Percentiles rank a stretch among this genome's conserved stretches.
Evolutionary conservation across 257 asterid genomes (phyloP).

Genomic region (Buddleja alternifolia): DNA sequence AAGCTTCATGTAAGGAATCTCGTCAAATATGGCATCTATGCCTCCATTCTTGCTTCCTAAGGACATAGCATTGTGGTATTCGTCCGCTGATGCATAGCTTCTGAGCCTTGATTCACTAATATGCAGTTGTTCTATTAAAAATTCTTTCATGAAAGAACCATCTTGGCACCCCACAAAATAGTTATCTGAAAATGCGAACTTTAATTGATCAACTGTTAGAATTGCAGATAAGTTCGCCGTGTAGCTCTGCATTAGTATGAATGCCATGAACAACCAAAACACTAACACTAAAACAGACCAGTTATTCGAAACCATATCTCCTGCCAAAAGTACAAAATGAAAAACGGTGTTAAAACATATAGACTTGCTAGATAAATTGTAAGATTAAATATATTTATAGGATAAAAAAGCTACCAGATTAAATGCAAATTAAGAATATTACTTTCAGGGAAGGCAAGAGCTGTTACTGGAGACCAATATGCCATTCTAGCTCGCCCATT

Average conservation of each 20-base stretch:
- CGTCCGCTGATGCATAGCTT: slow-evolving; percentile 35
- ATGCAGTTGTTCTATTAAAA: slow-evolving; percentile 34
- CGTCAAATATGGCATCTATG: slow-evolving; percentile 58
- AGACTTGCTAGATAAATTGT: no score
- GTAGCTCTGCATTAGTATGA: slow-evolving; percentile 63
- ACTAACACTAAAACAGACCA: slow-evolving; percentile 56
- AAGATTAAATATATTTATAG: no score
- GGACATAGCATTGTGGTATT: slow-evolving; percentile 41
- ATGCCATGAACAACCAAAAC: slow-evolving; percentile 57
- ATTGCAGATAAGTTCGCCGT: slow-evolving; percentile 64
- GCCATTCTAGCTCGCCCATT: no score
- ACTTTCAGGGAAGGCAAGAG: no score
- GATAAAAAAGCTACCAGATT: no score
- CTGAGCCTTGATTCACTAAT: slow-evolving; percentile 40
- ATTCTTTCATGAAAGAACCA: slow-evolving; percentile 51
- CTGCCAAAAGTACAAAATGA: slow-evolving; percentile 33
- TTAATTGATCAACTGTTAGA: slow-evolving; percentile 55
- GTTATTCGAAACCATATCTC: slow-evolving; percentile 53
- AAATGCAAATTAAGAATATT: no score
- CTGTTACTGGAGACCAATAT: no score
- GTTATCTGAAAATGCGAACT: slow-evolving; percentile 42
- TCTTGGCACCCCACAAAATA: slow-evolving; percentile 45
- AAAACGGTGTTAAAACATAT: neutral
- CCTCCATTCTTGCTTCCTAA: slow-evolving; percentile 55
- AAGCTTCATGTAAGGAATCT: slow-evolving; percentile 60